phyloP scores from a whole-genome alignment of 2,329 filamentous ascomycete genomes.

The Aureobasidium sp. region DNA sequence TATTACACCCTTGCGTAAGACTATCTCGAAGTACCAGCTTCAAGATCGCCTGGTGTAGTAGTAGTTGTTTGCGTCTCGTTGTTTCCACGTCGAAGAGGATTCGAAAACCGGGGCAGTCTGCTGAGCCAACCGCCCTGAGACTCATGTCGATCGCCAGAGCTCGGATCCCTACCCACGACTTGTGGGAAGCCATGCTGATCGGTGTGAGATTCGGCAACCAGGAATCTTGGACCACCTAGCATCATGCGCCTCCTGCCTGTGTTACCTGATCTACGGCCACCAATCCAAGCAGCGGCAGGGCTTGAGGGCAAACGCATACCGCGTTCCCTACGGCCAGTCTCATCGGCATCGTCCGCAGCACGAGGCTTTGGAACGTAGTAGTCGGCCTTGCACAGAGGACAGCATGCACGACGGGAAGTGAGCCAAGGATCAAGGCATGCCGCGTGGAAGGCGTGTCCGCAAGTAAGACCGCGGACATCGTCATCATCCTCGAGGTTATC shows the following conservation, averaged over 20 bases:
- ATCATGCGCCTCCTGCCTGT: conserved; percentile 25
- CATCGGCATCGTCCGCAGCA: conserved; percentile 45
- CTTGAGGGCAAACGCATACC: conserved; percentile 21
- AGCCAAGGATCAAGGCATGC: conserved; percentile 95
- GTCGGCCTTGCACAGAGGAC: conserved; percentile 94
- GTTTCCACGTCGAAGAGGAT: conserved; percentile 24
- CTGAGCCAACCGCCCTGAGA: conserved; percentile 21
- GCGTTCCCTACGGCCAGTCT: conserved; percentile 15
- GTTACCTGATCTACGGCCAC: conserved; percentile 20
- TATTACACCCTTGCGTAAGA: background rate
- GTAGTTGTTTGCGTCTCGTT: conserved; percentile 1
- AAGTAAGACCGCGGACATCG: conserved; percentile 86
- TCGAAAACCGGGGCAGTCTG: conserved; percentile 20
- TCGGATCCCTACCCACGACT: background rate
- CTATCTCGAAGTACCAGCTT: conserved; percentile 22
- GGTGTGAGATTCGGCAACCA: conserved; percentile 19
- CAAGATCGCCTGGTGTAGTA: conserved; percentile 24
- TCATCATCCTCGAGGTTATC: conserved; percentile 92
- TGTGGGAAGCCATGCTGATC: conserved; percentile 8
- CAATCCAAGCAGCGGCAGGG: conserved; percentile 26
- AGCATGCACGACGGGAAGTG: conserved; percentile 88
- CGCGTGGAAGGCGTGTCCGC: conserved; percentile 97
- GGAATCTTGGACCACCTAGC: conserved; percentile 24
- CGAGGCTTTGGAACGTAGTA: conserved; percentile 94
- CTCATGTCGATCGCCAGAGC: background rate